A percentile compares a stretch with the other conserved stretches of the same genome.
These are phyloP conservation scores for Termitomyces sp. DNA, from an alignment of 768 basidiomycete species.

Conservation along the genomic window DNA sequence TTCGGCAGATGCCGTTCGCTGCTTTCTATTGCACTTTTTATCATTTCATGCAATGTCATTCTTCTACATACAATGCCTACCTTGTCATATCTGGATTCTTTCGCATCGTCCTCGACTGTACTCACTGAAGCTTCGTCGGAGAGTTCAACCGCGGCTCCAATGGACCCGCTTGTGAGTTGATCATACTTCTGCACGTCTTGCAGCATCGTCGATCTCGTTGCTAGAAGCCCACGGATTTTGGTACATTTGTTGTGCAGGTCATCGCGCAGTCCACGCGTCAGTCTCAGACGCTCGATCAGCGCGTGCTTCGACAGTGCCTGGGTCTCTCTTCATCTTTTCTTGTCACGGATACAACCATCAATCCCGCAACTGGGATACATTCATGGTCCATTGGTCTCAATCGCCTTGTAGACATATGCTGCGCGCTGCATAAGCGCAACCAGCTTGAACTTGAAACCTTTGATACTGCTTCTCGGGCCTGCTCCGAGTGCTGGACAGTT, in stretches of 20 bases:
- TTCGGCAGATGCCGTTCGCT: conserved; percentile 10
- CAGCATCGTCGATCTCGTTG: neutral
- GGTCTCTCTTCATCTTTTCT: conserved; percentile 75
- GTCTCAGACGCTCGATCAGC: conserved; percentile 49
- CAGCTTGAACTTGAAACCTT: conserved; percentile 78
- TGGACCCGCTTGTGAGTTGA: conserved; percentile 8
- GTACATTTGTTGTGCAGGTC: conserved; percentile 49
- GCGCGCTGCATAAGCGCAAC: conserved; percentile 59
- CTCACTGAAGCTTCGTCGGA: neutral
- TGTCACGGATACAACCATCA: conserved; percentile 65
- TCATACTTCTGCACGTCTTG: neutral
- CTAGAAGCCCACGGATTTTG: conserved; percentile 49
- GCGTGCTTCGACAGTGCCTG: conserved; percentile 55
- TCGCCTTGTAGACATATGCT: conserved; percentile 64
- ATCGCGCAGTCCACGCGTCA: conserved; percentile 46
- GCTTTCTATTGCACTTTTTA: neutral
- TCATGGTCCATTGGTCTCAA: conserved; percentile 68
- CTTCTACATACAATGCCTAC: conserved; percentile 1
- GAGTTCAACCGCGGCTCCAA: neutral
- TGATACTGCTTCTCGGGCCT: conserved; percentile 60
- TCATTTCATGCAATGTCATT: neutral
- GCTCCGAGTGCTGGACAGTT: conserved; percentile 79
- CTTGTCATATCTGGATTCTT: conserved; percentile 6
- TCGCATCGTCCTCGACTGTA: conserved; percentile 5
- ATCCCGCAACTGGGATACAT: conserved; percentile 45